phyloP scores from a whole-genome alignment of 1,284 basidiomycete species.

The Austropuccinia psidii region DNA sequence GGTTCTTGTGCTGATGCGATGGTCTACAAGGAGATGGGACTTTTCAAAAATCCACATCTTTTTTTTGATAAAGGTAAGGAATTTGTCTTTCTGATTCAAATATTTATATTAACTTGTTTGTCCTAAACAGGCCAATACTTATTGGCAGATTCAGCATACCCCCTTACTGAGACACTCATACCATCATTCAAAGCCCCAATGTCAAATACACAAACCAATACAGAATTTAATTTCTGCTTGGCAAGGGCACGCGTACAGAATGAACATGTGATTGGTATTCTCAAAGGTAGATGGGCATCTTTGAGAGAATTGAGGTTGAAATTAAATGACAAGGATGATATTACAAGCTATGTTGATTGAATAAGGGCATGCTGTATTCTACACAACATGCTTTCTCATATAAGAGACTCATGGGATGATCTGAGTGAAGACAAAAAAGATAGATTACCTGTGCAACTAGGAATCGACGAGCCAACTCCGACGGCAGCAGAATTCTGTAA shows the following conservation, averaged over 20 bases:
- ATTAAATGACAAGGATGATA: too few relatives aligned
- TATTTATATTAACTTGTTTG: too few relatives aligned
- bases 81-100: too few relatives aligned
- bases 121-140: constrained; percentile 12
- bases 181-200: constrained; percentile 10
- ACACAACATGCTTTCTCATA: too few relatives aligned
- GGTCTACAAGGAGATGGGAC: background rate
- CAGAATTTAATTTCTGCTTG: constrained; percentile 11
- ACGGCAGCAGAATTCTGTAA: too few relatives aligned
- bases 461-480: too few relatives aligned
- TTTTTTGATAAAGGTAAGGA: background rate
- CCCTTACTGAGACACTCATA: background rate
- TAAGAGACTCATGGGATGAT: too few relatives aligned
- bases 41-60: background rate
- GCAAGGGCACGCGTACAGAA: background rate
- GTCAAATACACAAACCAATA: background rate
- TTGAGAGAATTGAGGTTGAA: too few relatives aligned
- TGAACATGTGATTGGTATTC: constrained; percentile 10
- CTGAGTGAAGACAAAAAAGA: too few relatives aligned
- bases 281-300: constrained; percentile 11
- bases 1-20: constrained; percentile 5
- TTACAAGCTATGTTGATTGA: too few relatives aligned
- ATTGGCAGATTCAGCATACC: constrained; percentile 6
- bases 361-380: too few relatives aligned
- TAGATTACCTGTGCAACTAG: too few relatives aligned